phyloP scores from a whole-genome alignment of 495 filamentous ascomycete genomes.

The Neurospora pannonica region DNA sequence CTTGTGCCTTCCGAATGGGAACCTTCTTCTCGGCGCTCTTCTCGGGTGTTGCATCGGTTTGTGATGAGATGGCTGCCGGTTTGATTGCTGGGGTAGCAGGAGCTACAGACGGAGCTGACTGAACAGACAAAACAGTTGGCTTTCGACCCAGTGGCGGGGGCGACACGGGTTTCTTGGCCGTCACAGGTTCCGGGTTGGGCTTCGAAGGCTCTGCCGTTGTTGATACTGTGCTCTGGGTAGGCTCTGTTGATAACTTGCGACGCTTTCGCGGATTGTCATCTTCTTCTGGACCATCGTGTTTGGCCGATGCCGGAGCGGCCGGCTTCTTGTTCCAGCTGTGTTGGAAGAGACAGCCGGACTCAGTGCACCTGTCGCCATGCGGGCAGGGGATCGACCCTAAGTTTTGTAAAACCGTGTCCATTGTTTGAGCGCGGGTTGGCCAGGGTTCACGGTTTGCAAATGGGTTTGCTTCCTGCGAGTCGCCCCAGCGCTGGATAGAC shows the following conservation, averaged over 20 bases:
- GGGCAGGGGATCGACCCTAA: constrained; percentile 62
- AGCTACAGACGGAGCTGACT: background rate
- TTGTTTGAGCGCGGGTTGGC: constrained; percentile 21
- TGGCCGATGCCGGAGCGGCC: background rate
- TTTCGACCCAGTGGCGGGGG: constrained; percentile 27
- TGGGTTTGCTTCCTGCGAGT: constrained; percentile 2
- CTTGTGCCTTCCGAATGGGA: constrained; percentile 4
- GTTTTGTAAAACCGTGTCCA: constrained; percentile 58
- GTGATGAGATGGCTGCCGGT: background rate
- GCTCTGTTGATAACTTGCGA: constrained; percentile 14
- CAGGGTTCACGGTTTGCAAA: background rate
- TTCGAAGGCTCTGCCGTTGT: background rate
- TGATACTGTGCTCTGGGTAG: background rate
- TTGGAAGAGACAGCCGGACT: constrained; percentile 30
- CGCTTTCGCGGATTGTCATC: constrained; percentile 22
- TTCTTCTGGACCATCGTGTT: background rate
- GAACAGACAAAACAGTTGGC: background rate
- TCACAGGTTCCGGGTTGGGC: constrained; percentile 1
- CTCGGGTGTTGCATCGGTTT: background rate
- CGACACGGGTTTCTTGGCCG: constrained; percentile 19
- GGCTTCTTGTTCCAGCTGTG: constrained; percentile 27
- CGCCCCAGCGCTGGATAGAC: background rate
- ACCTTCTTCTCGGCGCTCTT: background rate
- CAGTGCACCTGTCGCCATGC: constrained; percentile 36
- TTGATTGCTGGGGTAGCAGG: background rate